Conservation (phyloP, 257 asterid genomes). For the Salvia hispanica region DNA sequence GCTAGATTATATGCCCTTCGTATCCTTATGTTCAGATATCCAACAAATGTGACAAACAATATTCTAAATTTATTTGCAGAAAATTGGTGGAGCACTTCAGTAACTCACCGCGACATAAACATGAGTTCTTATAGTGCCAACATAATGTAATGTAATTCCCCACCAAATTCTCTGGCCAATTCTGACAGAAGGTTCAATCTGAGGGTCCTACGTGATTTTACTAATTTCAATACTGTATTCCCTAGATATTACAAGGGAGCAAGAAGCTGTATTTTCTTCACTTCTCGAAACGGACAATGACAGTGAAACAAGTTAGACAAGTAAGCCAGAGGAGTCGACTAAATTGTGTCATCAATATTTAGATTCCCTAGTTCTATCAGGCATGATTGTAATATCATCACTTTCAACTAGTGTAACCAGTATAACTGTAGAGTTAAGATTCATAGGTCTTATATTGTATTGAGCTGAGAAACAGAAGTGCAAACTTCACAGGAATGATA, state of each 20-base stretch:
- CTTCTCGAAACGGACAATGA: neutral
- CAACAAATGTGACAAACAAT: neutral
- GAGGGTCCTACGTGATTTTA: neutral
- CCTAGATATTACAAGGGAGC: neutral
- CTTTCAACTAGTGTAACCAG: neutral
- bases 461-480: neutral
- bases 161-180: conserved; percentile 1
- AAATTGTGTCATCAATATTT: neutral
- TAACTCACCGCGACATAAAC: neutral
- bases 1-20: too few species aligned
- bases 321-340: neutral
- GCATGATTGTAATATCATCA: neutral
- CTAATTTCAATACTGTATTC: neutral
- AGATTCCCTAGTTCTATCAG: neutral
- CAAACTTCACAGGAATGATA: neutral
- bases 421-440: neutral
- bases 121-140: conserved; percentile 1
- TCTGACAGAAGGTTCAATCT: neutral
- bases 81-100: neutral
- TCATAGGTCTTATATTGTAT: neutral
- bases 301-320: neutral
- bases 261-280: neutral
- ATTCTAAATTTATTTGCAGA: neutral
- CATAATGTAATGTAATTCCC: neutral
- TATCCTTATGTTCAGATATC: too few species aligned